Base-by-base conservation (phyloP, 768 basidiomycete species). In the Panaeolus papilionaceus region DNA sequence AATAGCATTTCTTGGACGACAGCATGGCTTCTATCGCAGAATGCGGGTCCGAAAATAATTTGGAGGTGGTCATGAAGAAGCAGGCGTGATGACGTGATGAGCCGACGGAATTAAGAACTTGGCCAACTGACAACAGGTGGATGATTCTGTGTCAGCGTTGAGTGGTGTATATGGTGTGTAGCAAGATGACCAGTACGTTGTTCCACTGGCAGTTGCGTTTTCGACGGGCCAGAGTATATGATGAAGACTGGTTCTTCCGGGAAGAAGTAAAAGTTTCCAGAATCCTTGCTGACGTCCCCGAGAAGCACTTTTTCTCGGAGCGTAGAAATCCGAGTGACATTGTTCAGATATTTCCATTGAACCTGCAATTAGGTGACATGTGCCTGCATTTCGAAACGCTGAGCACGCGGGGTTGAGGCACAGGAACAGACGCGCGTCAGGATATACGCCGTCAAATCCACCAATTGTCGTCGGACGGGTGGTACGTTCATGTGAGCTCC, bases 1-100 rank as follows among this genome's bases (percentile, higher is more conserved):
- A 20, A 26, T 28, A 0, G 1, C 49, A 26, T 33, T 28, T 4
- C 14, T 16, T 58, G 11, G 26, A 28, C 20, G 49, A 14, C 28
- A 33, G 12, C 12, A 28, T 16, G 33, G 54, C 54, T 58, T 58
- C 28, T 37, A 16, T 33, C 33, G 54, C 54, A 58, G 14, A 12
- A 14, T 14, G 28, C 54, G 54, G 54, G 28, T 33, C 54, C 54
- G 54, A 58, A 58, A 16, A 28, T 18, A 26, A 49, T 7, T 2
- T 23, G 14, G 16, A 58, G 54, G 54, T 16, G 54, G 54, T 33
- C 54, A 58, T 58, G 28, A 33, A 37, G 54, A 58, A 33, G 54
- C 54, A 37, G 12, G 4, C 11, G 4, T 23, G 33, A 58, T 58
- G 26, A 58, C 54, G 54, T 58, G 28, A 58, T 37, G 26, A 18